phyloP scores from a whole-genome alignment of 2,329 filamentous ascomycete genomes.

The Colletotrichum tanaceti region DNA sequence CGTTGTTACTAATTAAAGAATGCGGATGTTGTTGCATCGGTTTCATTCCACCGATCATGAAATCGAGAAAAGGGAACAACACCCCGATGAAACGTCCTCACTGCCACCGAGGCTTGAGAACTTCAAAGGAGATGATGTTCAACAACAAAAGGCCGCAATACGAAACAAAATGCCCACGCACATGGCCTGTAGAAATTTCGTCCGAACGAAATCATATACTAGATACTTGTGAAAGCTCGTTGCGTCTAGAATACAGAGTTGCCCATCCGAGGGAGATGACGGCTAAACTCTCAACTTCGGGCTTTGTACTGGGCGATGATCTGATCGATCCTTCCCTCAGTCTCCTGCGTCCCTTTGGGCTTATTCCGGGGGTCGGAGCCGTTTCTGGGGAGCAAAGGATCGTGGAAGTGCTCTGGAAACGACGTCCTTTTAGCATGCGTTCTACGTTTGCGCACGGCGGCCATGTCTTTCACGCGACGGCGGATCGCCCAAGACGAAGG shows the following conservation, averaged over 20 bases:
- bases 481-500: background rate
- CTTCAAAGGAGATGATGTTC: background rate
- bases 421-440: background rate
- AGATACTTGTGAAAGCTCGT: background rate
- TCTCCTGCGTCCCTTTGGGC: slow-evolving; percentile 55
- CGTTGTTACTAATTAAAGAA: background rate
- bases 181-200: background rate
- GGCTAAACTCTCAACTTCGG: background rate
- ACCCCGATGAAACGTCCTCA: background rate
- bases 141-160: background rate
- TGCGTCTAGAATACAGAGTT: background rate
- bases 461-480: too few species aligned
- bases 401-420: slow-evolving; percentile 55
- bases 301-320: slow-evolving; percentile 45
- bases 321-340: slow-evolving; percentile 54
- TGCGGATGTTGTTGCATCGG: background rate
- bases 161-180: too few species aligned
- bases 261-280: background rate
- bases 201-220: background rate
- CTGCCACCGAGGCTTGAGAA: background rate
- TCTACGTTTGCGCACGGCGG: background rate
- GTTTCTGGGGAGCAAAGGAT: slow-evolving; percentile 58
- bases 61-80: background rate
- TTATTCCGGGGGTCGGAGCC: slow-evolving; percentile 49
- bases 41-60: background rate